A percentile compares a stretch with the other conserved stretches of the same genome.
phyloP scores from a whole-genome alignment of 345 rosid species.

The Pseudoturritis turrita region DNA sequence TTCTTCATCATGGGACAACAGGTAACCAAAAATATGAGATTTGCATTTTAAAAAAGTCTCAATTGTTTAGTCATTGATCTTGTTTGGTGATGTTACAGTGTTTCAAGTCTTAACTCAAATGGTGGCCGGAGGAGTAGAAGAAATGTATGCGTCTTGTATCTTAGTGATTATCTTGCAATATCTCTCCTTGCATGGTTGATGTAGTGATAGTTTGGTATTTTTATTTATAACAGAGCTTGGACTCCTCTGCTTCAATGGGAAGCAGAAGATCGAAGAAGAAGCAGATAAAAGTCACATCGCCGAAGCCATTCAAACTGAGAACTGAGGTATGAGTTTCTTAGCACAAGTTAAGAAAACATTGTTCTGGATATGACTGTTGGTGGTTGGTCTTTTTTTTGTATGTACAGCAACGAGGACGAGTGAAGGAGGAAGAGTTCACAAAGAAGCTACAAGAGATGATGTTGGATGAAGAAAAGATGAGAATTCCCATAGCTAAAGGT shows the following conservation, averaged over 20 bases:
- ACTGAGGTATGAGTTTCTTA: constrained; percentile 55
- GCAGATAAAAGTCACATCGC: constrained; percentile 51
- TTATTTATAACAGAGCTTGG: constrained; percentile 54
- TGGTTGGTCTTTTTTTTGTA: background rate
- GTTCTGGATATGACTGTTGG: background rate
- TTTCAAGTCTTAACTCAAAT: constrained; percentile 54
- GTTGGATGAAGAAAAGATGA: constrained; percentile 56
- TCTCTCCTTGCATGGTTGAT: background rate
- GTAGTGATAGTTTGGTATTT: background rate
- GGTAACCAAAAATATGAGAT: constrained; percentile 25
- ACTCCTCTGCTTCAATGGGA: constrained; percentile 53
- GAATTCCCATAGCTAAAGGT: constrained; percentile 87
- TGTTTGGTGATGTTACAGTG: constrained; percentile 27
- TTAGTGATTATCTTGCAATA: background rate
- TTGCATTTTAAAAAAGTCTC: background rate
- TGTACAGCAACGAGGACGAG: constrained; percentile 55
- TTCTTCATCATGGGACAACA: constrained; percentile 65
- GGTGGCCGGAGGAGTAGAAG: constrained; percentile 70
- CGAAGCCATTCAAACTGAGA: constrained; percentile 76
- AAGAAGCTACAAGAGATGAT: constrained; percentile 74
- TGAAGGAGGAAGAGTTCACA: constrained; percentile 77
- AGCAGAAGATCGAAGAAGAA: constrained; percentile 64
- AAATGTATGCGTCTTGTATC: constrained; percentile 46
- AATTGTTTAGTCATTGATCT: background rate
- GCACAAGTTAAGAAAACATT: background rate